A percentile compares a stretch with the other conserved stretches of the same genome.
These are phyloP conservation scores for Rhizophora mangle DNA, from an alignment of 345 rosid genomes.

Conservation along the genomic window DNA sequence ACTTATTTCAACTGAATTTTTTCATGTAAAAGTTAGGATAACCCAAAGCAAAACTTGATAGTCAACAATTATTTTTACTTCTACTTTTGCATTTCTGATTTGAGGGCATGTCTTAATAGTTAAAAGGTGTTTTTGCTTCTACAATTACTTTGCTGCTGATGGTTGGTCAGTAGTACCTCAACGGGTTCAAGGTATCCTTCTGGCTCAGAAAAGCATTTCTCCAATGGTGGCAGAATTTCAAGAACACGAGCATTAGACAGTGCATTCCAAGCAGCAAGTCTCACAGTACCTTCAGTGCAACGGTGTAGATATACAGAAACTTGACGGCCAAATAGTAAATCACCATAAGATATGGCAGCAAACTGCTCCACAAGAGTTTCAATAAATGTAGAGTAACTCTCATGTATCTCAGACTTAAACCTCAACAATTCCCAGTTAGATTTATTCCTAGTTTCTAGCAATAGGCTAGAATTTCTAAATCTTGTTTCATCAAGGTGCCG, in stretches of 20 bases:
- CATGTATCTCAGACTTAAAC: slow-evolving; percentile 68
- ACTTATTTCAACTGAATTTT: neutral
- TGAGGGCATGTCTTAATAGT: neutral
- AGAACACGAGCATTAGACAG: slow-evolving; percentile 64
- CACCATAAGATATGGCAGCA: slow-evolving; percentile 78
- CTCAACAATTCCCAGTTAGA: slow-evolving; percentile 38
- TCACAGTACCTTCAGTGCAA: slow-evolving; percentile 54
- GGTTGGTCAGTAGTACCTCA: slow-evolving; percentile 48
- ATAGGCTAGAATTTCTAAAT: slow-evolving; percentile 10
- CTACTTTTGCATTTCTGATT: neutral
- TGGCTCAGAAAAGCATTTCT: slow-evolving; percentile 57
- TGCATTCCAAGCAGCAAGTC: slow-evolving; percentile 73
- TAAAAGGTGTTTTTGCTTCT: no score
- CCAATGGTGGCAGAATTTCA: slow-evolving; percentile 73
- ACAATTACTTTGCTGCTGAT: no score
- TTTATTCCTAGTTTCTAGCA: slow-evolving; percentile 23
- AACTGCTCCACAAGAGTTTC: slow-evolving; percentile 81
- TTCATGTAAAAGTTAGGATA: neutral
- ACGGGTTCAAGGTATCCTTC: slow-evolving; percentile 77
- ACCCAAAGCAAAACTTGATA: neutral
- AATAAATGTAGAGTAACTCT: slow-evolving; percentile 64
- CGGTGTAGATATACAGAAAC: slow-evolving; percentile 67
- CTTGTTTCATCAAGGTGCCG: slow-evolving; percentile 53
- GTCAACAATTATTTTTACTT: neutral
- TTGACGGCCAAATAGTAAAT: slow-evolving; percentile 69